phyloP scores from a whole-genome alignment of 495 filamentous ascomycete species.

The Tetracladium marchalianum region DNA sequence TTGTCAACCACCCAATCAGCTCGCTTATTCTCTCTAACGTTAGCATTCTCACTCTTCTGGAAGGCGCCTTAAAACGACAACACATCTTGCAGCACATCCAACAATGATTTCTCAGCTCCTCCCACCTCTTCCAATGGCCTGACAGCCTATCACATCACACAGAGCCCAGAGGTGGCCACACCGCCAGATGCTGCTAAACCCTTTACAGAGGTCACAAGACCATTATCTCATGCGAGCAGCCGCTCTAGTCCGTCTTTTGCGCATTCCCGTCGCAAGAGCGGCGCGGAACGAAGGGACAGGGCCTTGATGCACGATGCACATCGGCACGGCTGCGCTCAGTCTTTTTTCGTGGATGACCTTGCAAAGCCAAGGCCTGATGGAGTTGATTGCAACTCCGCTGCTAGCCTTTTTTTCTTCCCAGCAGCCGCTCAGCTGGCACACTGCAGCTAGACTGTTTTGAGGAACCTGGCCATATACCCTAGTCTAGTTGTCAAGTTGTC shows the following conservation, averaged over 20 bases:
- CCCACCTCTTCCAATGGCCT: neutral
- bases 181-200: neutral
- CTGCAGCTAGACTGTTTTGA: conserved; percentile 2
- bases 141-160: neutral
- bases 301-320: conserved; percentile 7
- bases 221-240: conserved; percentile 17
- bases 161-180: neutral
- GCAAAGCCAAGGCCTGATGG: neutral
- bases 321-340: conserved; percentile 9
- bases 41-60: neutral
- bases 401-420: conserved; percentile 7
- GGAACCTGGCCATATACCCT: no score
- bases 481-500: no score
- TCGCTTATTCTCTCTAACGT: neutral
- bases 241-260: conserved; percentile 15
- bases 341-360: neutral
- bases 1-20: no score
- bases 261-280: conserved; percentile 19
- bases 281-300: conserved; percentile 12
- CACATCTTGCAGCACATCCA: neutral
- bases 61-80: neutral
- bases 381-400: neutral
- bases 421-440: conserved; percentile 18
- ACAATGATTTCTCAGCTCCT: neutral
- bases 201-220: conserved; percentile 11